phyloP scores from a whole-genome alignment of 2,329 filamentous ascomycete species.

The Cordyceps fumosorosea region DNA sequence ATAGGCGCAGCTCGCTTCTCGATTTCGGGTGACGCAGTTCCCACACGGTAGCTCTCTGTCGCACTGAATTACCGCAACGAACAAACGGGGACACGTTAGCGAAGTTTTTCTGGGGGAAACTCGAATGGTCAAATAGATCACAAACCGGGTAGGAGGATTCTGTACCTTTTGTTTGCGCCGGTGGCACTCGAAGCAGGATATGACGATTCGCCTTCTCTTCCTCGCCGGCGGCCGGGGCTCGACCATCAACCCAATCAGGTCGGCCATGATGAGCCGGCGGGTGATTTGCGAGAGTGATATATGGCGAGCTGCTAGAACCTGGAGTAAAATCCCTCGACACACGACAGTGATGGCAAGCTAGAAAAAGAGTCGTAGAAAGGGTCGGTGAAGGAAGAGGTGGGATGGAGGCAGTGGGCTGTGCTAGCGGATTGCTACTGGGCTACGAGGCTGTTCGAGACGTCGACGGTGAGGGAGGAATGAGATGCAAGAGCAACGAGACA shows the following conservation, averaged over 20 bases:
- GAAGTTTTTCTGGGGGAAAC: not conserved
- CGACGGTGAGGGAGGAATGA: not conserved
- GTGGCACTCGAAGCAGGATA: constrained; percentile 60
- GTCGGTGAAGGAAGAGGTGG: too few species aligned
- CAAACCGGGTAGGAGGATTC: too few species aligned
- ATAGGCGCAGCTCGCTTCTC: constrained; percentile 49
- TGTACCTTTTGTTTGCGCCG: constrained; percentile 54
- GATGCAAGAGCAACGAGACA: not conserved
- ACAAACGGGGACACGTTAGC: not conserved
- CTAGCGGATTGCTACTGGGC: not conserved
- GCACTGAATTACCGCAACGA: constrained; percentile 34
- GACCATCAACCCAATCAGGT: constrained; percentile 11
- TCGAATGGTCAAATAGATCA: not conserved
- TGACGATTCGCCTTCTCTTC: constrained; percentile 54
- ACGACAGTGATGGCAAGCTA: not conserved
- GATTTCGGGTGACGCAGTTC: constrained; percentile 52
- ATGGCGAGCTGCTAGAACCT: not conserved
- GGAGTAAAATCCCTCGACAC: not conserved
- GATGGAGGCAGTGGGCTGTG: not conserved
- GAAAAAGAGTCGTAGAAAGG: not conserved
- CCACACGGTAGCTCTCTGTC: constrained; percentile 53
- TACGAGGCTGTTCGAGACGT: not conserved
- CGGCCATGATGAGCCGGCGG: constrained; percentile 14
- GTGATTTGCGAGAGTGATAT: not conserved
- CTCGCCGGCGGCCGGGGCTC: constrained; percentile 33